Evolutionary conservation across 257 asterid genomes (phyloP).

Genomic region (Solanum chilense): DNA sequence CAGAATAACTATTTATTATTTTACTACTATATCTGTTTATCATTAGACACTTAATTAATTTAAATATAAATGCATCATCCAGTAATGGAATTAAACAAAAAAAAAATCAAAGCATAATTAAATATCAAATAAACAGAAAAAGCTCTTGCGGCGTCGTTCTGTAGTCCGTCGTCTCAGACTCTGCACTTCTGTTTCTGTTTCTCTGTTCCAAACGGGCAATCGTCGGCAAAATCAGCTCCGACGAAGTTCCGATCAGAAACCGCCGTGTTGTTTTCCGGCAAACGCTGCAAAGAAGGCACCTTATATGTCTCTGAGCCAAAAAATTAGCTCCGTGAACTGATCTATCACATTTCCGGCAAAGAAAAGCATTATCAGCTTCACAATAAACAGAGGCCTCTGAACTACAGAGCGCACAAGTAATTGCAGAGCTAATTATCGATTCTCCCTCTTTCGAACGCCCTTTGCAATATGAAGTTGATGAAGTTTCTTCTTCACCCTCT

Average conservation of each 20-base stretch:
- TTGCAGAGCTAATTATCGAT: neutral
- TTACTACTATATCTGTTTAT: neutral
- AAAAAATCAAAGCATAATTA: neutral
- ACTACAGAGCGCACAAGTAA: conserved; percentile 28
- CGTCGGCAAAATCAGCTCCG: conserved; percentile 11
- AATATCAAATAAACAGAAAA: conserved; percentile 16
- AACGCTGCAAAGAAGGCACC: conserved; percentile 25
- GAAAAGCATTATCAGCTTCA: conserved; percentile 37
- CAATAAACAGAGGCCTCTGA: conserved; percentile 30
- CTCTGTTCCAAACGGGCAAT: neutral
- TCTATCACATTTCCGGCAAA: conserved; percentile 35
- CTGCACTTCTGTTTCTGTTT: neutral
- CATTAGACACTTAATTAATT: neutral
- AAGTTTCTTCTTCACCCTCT: neutral
- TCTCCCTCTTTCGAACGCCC: neutral
- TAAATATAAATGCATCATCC: neutral
- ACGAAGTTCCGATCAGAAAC: conserved; percentile 23
- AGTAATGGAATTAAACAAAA: neutral
- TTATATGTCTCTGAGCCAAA: conserved; percentile 29
- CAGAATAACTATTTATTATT: neutral
- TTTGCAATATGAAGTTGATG: neutral
- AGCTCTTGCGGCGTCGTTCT: conserved; percentile 8
- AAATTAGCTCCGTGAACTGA: conserved; percentile 38
- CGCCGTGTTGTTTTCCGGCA: conserved; percentile 15
- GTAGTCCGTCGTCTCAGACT: neutral